Evolutionary conservation across 2,329 filamentous ascomycete species (phyloP).

Genomic region (Pseudogymnoascus sp.): DNA sequence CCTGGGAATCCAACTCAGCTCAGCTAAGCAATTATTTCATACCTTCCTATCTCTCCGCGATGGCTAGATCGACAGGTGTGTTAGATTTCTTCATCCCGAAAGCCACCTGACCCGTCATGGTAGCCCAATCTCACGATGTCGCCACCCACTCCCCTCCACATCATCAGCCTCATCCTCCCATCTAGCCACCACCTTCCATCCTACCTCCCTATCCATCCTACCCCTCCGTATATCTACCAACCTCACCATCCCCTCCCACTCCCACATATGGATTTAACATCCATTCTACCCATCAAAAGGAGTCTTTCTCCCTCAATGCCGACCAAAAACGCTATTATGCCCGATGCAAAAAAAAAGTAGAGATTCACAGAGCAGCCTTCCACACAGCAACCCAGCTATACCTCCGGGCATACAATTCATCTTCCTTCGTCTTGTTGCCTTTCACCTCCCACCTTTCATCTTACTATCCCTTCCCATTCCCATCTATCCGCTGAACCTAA

Average conservation of each 20-base stretch:
- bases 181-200: background rate
- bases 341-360: background rate
- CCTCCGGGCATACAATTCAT: background rate
- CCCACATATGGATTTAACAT: slow-evolving; percentile 2
- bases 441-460: background rate
- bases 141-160: background rate
- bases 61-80: background rate
- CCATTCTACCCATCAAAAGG: background rate
- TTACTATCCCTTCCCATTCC: background rate
- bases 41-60: background rate
- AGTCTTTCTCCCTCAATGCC: background rate
- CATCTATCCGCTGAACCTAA: slow-evolving; percentile 55
- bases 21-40: slow-evolving; percentile 2
- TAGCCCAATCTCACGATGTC: background rate
- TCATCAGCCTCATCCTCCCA: background rate
- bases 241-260: background rate
- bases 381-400: background rate
- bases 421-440: background rate
- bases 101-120: background rate
- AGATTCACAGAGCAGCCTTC: slow-evolving; percentile 4
- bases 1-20: background rate
- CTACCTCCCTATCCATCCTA: background rate
- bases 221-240: background rate
- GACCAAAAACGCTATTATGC: slow-evolving; percentile 7
- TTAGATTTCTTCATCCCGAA: background rate